Base-by-base conservation (phyloP, 1,284 basidiomycete species). In the Caloboletus firmus region DNA sequence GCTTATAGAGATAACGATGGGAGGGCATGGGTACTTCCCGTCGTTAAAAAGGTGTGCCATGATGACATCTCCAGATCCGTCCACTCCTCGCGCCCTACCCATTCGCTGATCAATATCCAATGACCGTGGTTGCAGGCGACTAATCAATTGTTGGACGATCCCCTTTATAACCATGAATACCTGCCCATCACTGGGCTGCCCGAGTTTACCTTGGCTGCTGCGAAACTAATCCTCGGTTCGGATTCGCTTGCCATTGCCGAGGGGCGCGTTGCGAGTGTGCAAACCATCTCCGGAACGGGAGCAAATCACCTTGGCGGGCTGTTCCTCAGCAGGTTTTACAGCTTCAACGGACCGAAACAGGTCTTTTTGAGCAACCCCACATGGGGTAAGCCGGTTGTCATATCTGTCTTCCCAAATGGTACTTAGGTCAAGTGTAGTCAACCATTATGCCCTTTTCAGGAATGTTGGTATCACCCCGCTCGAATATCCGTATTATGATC, bases 201-300 rank as follows among this genome's bases (percentile, higher is more conserved):
- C 26, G 85, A 87, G 55, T 98, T 89, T 72, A 92, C 87, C 12
- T 70, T 77, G 46, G 87, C 87, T 2, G 91, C 95, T 10, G 91
- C 88, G 22, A 87, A 84, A 66, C 77, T 98, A 54, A 87, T 97
- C 57, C 80, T 98, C 45, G 92, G 93, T 11, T 55, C 76, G 11
- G 79, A 88, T 58, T 93, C 91, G 30, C 76, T 81, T 45, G 91
- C 87, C 22, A 77, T 96, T 62, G 75, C 78, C 58, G 87, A 95
- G 62, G 79, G 79, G 39, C 82, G 91, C 45, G 84, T 85, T 35
- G 77, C 79, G 51, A 91, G 87, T 64, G 87, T 91, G 39, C 95
- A 98, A 74, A 95, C 95, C 13, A 91, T 97, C 63, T 97, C 95
- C 17, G 91, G 95, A 34, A 98, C 96, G 1, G 96, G 97, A 54